These are phyloP conservation scores for Castanea sativa DNA, from an alignment of 306 rosid species.

Conservation along the genomic window DNA sequence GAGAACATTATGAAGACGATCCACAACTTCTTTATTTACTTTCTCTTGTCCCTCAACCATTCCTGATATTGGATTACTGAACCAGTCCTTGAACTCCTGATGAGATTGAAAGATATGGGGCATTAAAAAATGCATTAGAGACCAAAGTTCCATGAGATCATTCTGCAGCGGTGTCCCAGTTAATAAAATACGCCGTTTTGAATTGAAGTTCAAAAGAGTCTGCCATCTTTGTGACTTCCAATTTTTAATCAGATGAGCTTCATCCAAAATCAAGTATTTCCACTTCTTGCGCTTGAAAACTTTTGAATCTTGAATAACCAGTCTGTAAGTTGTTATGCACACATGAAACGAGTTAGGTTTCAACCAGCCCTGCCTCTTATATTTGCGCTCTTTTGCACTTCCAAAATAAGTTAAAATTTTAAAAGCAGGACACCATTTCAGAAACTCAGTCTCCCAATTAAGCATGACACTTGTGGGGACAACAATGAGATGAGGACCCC, in stretches of 20 bases:
- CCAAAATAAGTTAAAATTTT: constrained; percentile 93
- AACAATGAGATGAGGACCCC: constrained; percentile 99
- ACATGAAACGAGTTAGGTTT: constrained; percentile 93
- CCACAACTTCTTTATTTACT: constrained; percentile 95
- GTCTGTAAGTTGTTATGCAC: constrained; percentile 94
- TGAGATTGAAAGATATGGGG: constrained; percentile 98
- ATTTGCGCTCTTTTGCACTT: constrained; percentile 91
- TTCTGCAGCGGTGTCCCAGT: constrained; percentile 98
- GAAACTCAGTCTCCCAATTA: constrained; percentile 99
- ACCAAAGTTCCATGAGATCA: constrained; percentile 99
- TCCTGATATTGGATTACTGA: constrained; percentile 96
- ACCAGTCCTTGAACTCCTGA: constrained; percentile 99
- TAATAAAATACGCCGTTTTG: constrained; percentile 88
- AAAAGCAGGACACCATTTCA: constrained; percentile 98
- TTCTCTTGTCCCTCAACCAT: constrained; percentile 99
- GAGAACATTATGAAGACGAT: constrained; percentile 95
- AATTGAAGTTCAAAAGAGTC: constrained; percentile 91
- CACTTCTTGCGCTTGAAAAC: constrained; percentile 99
- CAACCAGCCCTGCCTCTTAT: constrained; percentile 94
- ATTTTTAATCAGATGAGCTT: constrained; percentile 96
- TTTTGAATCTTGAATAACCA: constrained; percentile 96
- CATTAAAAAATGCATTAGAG: constrained; percentile 99
- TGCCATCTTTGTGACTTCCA: constrained; percentile 99
- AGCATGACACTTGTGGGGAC: constrained; percentile 99
- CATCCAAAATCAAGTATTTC: constrained; percentile 97